Evolutionary conservation across 805 yeast genomes (phyloP), one percentile per base, ranked within the genome.

Genomic region (Wickerhamomyces pijperi): DNA sequence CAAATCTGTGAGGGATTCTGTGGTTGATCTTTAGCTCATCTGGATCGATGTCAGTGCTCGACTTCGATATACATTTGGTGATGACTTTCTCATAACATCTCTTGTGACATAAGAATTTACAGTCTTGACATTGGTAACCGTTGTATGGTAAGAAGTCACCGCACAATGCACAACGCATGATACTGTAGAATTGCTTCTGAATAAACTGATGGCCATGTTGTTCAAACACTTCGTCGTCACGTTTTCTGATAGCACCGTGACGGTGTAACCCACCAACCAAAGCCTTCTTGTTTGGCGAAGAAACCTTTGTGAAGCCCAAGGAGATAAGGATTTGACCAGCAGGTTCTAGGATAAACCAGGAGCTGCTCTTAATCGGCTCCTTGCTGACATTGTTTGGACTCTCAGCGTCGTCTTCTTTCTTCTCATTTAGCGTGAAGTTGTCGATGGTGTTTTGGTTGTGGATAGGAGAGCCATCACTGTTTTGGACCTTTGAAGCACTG

Each of bases 161-260:
- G 70, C 99, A 92, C 44, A 88, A 74, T 1, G 97, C 96, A 66
- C 99, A 92, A 48, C 92, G 76, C 97, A 92, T 90, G 54, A 92
- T 85, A 50, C 84, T 85, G 69, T 92, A 92, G 56, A 88, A 87
- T 56, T 87, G 95, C 51, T 85, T 90, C 58, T 85, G 95, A 34
- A 85, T 94, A 63, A 92, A 92, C 60, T 86, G 94, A 63, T 92
- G 99, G 15, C 99, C 99, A 56, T 86, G 94, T 51, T 86, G 92
- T 60, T 90, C 96, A 56, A 78, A 84, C 2, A 92, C 85, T 48
- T 84, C 94, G 41, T 71, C 76, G 49, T 88, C 86, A 64, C 88
- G 78, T 59, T 86, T 92, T 53, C 95, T 82, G 47, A 92, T 90
- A 45, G 99, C 99, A 65, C 97, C 97, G 56, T 90, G 96, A 69